Base-by-base conservation (phyloP, 2,329 filamentous ascomycete species). In the Westerdykella ornata region DNA sequence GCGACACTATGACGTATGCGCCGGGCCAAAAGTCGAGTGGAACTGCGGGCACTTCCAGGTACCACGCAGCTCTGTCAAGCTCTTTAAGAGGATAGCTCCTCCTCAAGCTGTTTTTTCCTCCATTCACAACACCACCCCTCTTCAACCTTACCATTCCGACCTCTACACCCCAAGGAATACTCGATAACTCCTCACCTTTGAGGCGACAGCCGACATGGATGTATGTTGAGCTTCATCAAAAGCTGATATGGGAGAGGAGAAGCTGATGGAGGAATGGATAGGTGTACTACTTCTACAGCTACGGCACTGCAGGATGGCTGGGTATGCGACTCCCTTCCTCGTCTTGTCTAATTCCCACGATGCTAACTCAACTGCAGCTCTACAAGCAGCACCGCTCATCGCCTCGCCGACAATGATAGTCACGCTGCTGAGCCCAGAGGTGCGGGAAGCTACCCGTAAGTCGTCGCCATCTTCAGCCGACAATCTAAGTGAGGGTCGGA, bases 351-450 rank as follows among this genome's bases (percentile, higher is more conserved):
- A 7, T 5, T 19, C n/a, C 5, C 7, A n/a, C 15, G 12, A 37
- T 26, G 29, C 49, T 59, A 38, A 55, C 36, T 40, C 13, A 38
- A 8, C 19, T 4, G 12, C 36, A 62, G 62, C 68, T 15, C 49
- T 68, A 7, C 69, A 72, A 61, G 59, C 69, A 7, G 48, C 78
- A 9, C 72, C 79, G 0, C 69, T 85, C 45, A 72, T 84, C 40
- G 52, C 74, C 4, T 73, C 75, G 5, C 82, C 82, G 0, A 77
- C 74, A 18, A 70, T 84, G 51, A 77, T 84, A 16, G 70, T 78
- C 41, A 71, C 76, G 9, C 65, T 84, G 46, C 71, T 82, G 28
- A 73, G 75, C 3, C 72, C 74, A 38, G 76, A 81, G 48, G 70
- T 75, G 30, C 73, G 75, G 45, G 70, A 75, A 49, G 66, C 74